A percentile compares a stretch with the other conserved stretches of the same genome.
Evolutionary conservation across 2,329 filamentous ascomycete genomes (phyloP).

Genomic region (Fusarium papillatum): DNA sequence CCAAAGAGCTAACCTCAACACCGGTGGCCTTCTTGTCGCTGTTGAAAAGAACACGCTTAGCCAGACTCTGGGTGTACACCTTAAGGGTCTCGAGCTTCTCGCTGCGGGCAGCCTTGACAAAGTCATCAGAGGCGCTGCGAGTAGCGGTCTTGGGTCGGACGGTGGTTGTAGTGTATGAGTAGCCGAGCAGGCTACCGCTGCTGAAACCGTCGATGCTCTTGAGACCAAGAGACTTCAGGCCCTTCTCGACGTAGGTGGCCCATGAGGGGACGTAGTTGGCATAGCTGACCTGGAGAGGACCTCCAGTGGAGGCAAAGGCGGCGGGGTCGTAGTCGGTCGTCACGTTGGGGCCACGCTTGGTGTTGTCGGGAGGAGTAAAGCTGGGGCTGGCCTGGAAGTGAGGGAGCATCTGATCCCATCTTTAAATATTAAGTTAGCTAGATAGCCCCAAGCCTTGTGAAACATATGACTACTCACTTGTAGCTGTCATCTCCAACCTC

Average conservation of each 20-base stretch:
- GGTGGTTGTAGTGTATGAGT: slow-evolving; percentile 38
- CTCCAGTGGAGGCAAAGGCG: slow-evolving; percentile 41
- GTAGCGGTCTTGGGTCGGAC: slow-evolving; percentile 36
- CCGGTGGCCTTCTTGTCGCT: slow-evolving; percentile 54
- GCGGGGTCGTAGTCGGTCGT: slow-evolving; percentile 42
- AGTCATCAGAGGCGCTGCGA: slow-evolving; percentile 44
- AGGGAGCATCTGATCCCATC: slow-evolving; percentile 43
- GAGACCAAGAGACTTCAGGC: slow-evolving; percentile 44
- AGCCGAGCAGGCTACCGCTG: slow-evolving; percentile 41
- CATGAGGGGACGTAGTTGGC: slow-evolving; percentile 42
- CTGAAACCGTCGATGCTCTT: slow-evolving; percentile 37
- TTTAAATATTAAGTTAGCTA: neutral
- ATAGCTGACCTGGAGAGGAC: slow-evolving; percentile 45
- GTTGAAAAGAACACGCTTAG: slow-evolving; percentile 60
- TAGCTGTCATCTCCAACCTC: slow-evolving; percentile 47
- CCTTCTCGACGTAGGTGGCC: slow-evolving; percentile 38
- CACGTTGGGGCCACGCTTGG: slow-evolving; percentile 34
- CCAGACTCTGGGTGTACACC: slow-evolving; percentile 57
- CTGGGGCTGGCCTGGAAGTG: slow-evolving; percentile 44
- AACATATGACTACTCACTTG: slow-evolving; percentile 3
- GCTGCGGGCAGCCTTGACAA: slow-evolving; percentile 43
- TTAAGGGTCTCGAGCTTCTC: slow-evolving; percentile 49
- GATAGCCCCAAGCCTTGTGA: accelerated
- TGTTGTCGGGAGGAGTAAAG: slow-evolving; percentile 42
- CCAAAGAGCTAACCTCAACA: slow-evolving; percentile 44